Base-by-base conservation (phyloP, 345 rosid species). In the Salix caprea region DNA sequence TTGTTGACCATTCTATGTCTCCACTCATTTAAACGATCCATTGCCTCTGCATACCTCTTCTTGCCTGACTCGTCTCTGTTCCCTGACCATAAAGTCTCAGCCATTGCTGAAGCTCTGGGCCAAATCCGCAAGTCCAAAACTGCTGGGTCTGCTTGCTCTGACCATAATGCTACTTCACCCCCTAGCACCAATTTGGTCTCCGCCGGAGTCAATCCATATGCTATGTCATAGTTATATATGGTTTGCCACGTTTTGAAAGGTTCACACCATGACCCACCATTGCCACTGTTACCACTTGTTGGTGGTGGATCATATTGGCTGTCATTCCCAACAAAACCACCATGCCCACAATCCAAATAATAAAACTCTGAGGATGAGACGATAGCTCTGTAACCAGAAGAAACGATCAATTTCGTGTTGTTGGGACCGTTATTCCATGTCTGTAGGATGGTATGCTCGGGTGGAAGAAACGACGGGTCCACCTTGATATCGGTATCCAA, bases 211-310 rank as follows among this genome's bases (percentile, higher is more conserved):
- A 93, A 80, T 30, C 94, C 94, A 67, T 88, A 71, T 0, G 93
- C 88, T 74, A 90, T 90, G 69, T 93, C 97, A 73, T 95, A 91
- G 78, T 95, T 86, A 76, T 95, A 93, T 46, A 93, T 90, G 6
- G 68, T 86, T 82, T 92, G 97, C 99, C 99, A 95, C 36, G 99
- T 90, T 76, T 95, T 95, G 42, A 91, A 91, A 0, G 99, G 97
- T 28, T 86, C 92, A 81, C 97, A 91, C 96, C 94, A 93, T 2
- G 97, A 93, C 8, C 91, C 92, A 0, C 92, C 97, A 15, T 65
- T 44, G 21, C 66, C 79, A 7, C 34, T 15, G 39, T 74, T 21
- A 4, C 74, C 69, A 0, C 78, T 61, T 6, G 80, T 71, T 32
- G 81, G 69, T 40, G 81, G 84, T 42, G 58, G 81, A 84, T 89